Base-by-base conservation (phyloP, 1,139 yeast genomes). In the Yamadazyma triangularis region DNA sequence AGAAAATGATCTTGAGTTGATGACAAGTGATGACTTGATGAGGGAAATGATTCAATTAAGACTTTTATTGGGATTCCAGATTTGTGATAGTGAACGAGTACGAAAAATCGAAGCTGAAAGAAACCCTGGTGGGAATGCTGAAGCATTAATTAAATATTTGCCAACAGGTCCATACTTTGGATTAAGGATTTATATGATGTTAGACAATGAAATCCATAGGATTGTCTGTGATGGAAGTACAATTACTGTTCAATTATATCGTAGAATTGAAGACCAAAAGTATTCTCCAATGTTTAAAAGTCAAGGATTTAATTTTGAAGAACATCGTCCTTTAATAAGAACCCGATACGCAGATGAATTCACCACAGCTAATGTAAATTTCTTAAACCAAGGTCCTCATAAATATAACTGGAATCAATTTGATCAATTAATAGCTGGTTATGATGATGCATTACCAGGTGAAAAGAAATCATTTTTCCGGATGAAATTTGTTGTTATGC, bases 381-480 rank as follows among this genome's bases (percentile, higher is more conserved):
- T 79, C 4, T 60, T 75, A 13, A 72, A 73, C 32, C 66, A 64
- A 4, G 64, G 65, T 27, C 71, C 84, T 2, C 59, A 74, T 26
- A 64, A 68, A 12, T 74, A 78, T 40, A 88, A 89, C 41, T 93
- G 98, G 98, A 89, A 89, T 47, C 83, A 81, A 40, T 69, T 88
- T 39, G 99, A 93, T 58, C 96, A 88, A 50, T 71, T 77, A 15
- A 57, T 91, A 15, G 96, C 97, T 1, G 98, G 98, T 0, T 86
- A 82, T 53, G 88, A 82, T 23, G 95, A 86, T 46, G 73, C 77
- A 1, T 62, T 71, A 46, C 70, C 74, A 15, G 68, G 76, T 24
- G 71, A 69, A n/a, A 66, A 73, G 31, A 73, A 72, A 35, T 72
- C 74, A 29, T 83, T 79, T 36, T 71, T 70, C 52, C 67, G 82